phyloP scores from a whole-genome alignment of 495 filamentous ascomycete species.

The Annulohypoxylon nitens region DNA sequence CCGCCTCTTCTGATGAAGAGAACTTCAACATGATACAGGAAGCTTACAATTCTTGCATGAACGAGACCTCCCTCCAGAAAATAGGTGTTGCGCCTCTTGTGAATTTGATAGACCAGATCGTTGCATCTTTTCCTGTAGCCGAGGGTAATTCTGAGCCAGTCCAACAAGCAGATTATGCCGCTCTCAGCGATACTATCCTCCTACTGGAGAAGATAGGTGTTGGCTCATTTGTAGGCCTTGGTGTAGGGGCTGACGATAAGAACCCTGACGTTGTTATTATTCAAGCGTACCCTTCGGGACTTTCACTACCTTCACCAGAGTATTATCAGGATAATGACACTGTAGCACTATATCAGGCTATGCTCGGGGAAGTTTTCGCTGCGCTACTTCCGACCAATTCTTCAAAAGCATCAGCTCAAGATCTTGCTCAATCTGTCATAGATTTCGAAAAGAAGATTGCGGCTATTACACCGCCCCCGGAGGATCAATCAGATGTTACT shows the following conservation, averaged over 20 bases:
- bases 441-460: slow-evolving; percentile 73
- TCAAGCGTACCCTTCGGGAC: slow-evolving; percentile 63
- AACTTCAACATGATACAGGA: slow-evolving; percentile 76
- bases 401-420: slow-evolving; percentile 38
- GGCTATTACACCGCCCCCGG: slow-evolving; percentile 67
- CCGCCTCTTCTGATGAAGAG: slow-evolving; percentile 61
- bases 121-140: slow-evolving; percentile 62
- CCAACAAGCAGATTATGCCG: slow-evolving; percentile 52
- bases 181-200: slow-evolving; percentile 65
- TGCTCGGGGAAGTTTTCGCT: slow-evolving; percentile 56
- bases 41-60: slow-evolving; percentile 74
- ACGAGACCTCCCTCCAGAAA: slow-evolving; percentile 66
- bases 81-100: slow-evolving; percentile 68
- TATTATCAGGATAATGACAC: slow-evolving; percentile 71
- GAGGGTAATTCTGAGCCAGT: slow-evolving; percentile 46
- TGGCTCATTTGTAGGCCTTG: slow-evolving; percentile 60
- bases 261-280: slow-evolving; percentile 72
- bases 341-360: slow-evolving; percentile 65
- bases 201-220: slow-evolving; percentile 68
- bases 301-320: slow-evolving; percentile 73
- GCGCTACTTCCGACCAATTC: slow-evolving; percentile 46
- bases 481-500: slow-evolving; percentile 58
- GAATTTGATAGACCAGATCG: slow-evolving; percentile 57
- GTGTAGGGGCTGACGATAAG: slow-evolving; percentile 70
- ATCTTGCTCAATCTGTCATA: slow-evolving; percentile 60